Conservation (phyloP, 2,329 filamentous ascomycete genomes). For the Pyricularia grisea region DNA sequence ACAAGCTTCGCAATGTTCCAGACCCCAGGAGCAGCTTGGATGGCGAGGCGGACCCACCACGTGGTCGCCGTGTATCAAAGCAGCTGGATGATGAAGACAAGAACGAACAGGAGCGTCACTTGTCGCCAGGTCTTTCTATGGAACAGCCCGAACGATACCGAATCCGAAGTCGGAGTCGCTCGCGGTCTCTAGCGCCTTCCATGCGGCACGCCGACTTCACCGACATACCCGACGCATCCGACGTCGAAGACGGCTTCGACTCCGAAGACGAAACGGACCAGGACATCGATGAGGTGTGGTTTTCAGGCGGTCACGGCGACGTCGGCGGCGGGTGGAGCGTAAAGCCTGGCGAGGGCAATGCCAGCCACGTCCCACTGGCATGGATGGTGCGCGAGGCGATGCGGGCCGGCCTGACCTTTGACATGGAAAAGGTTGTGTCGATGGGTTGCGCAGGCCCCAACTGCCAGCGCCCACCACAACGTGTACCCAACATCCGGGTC, state of each 20-base stretch:
- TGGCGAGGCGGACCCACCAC: not conserved
- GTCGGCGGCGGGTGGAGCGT: constrained; percentile 69
- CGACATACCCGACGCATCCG: constrained; percentile 12
- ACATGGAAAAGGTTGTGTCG: constrained; percentile 55
- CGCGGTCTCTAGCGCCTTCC: constrained; percentile 20
- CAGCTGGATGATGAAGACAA: not conserved
- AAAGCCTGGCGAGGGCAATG: constrained; percentile 39
- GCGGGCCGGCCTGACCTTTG: constrained; percentile 60
- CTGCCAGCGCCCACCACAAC: not conserved
- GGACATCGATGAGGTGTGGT: constrained; percentile 75
- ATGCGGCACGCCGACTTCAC: constrained; percentile 7
- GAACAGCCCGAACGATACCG: constrained; percentile 31
- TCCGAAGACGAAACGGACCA: constrained; percentile 44
- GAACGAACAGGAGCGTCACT: not conserved
- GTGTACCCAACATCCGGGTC: constrained; percentile 24
- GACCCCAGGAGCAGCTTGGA: not conserved
- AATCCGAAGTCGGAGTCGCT: constrained; percentile 14
- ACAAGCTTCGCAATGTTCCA: not conserved
- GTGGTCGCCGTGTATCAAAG: constrained; percentile 8
- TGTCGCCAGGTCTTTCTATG: not conserved
- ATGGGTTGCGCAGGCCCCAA: constrained; percentile 44
- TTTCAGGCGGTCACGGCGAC: constrained; percentile 69
- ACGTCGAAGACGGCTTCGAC: constrained; percentile 26
- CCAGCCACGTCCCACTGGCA: constrained; percentile 55
- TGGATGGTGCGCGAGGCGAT: constrained; percentile 57